Evolutionary conservation across 2,329 filamentous ascomycete species (phyloP).

Genomic region (Huntiella moniliformis): DNA sequence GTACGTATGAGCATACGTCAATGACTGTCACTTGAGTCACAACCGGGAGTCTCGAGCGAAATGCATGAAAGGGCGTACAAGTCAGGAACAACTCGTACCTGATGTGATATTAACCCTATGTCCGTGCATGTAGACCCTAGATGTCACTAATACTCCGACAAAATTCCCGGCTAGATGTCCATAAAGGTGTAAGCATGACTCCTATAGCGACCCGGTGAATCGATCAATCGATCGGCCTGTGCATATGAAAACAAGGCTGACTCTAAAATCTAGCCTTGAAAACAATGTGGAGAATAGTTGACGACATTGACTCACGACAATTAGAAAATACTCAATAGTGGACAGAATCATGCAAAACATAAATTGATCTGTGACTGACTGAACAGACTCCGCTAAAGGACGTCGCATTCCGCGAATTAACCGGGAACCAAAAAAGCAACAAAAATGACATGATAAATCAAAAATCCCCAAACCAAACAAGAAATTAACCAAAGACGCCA

Average conservation of each 20-base stretch:
- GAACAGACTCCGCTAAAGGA: neutral
- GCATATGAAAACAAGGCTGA: neutral
- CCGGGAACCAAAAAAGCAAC: neutral
- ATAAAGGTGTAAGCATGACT: neutral
- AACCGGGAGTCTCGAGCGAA: too few species aligned
- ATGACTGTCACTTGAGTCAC: too few species aligned
- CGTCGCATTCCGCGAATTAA: neutral
- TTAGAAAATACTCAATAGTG: too few species aligned
- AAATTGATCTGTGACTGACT: too few species aligned
- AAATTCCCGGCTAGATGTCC: neutral
- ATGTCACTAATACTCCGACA: neutral
- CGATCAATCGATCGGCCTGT: neutral
- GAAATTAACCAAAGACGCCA: conserved; percentile 5
- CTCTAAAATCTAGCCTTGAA: neutral
- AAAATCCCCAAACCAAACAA: neutral
- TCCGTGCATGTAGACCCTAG: neutral
- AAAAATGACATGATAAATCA: neutral
- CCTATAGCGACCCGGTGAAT: neutral
- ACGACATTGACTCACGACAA: too few species aligned
- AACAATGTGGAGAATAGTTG: neutral
- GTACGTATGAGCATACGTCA: too few species aligned
- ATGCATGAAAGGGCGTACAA: neutral
- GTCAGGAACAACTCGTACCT: neutral
- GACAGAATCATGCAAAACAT: too few species aligned
- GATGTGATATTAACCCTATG: too few species aligned